Base-by-base conservation (phyloP, 2,329 filamentous ascomycete species). In the Fusarium sublunatum region DNA sequence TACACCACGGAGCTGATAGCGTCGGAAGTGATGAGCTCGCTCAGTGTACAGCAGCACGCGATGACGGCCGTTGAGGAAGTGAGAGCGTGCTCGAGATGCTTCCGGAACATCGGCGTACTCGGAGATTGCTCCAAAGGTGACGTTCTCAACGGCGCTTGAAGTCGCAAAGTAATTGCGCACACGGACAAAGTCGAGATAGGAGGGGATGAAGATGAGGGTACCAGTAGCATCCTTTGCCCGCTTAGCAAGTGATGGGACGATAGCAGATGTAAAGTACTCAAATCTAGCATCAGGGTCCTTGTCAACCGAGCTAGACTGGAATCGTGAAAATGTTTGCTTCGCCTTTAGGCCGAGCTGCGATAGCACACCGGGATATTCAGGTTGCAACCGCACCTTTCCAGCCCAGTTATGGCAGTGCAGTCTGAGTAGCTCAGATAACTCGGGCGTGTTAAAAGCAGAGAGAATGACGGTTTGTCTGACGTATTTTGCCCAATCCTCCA, bases 151-250 rank as follows among this genome's bases (percentile, higher is more conserved):
- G n/a, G 80, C 77, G 9, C 80, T 69, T 13, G 88, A 88, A 28
- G 88, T 93, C 48, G 93, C 88, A 71, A 99, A 93, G 78, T 93
- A 91, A 79, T 98, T 99, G 50, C 95, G 88, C 57, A 99, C 84
- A 38, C 93, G 90, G 39, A 97, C 90, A 75, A 98, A 98, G 79
- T 99, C 95, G 58, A 97, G 88, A 77, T 97, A 98, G 0, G 90
- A 93, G 0, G 95, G 93, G 45, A 98, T 88, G 78, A 96, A 97
- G 72, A 99, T 83, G 13, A 99, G 81, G 1, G 91, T 91, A 31
- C 95, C 93, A 15, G 68, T 76, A 1, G 83, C 80, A 53, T 88
- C 86, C 58, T 86, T 87, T n/a, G 84, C 74, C 29, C 89, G 85
- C 70, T 91, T 90, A 48, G 86, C 82, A 13, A 97, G 83, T 2